Percentiles rank a stretch among this genome's conserved stretches.
Conservation (phyloP, 2,329 filamentous ascomycete species). For the Beauveria asiatica region DNA sequence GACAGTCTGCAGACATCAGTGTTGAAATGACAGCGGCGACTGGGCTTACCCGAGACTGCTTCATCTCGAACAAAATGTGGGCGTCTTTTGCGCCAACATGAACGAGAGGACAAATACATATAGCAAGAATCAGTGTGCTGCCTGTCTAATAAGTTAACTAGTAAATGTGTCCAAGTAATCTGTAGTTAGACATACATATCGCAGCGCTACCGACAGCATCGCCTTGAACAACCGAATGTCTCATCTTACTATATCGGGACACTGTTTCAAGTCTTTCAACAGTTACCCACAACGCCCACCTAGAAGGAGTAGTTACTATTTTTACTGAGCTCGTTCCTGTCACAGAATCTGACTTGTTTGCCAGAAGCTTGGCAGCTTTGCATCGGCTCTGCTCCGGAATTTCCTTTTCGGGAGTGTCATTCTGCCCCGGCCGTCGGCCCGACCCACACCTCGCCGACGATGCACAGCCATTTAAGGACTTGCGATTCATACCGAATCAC, state of each 20-base stretch:
- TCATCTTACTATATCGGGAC: background rate
- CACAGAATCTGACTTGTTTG: background rate
- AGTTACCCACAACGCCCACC: background rate
- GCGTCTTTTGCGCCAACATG: too few relatives aligned
- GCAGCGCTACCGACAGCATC: background rate
- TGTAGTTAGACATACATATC: background rate
- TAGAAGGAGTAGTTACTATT: too few relatives aligned
- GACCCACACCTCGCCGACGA: background rate
- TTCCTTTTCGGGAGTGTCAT: slow-evolving; percentile 1
- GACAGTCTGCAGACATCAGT: background rate
- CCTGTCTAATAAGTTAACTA: too few relatives aligned
- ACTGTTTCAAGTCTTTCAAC: background rate
- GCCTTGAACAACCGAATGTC: background rate
- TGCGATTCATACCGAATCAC: too few relatives aligned
- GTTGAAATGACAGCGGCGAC: too few relatives aligned
- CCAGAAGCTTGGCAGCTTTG: background rate
- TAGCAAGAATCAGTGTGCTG: too few relatives aligned
- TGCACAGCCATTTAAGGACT: background rate
- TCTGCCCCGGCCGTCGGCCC: background rate
- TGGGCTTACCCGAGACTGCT: too few relatives aligned
- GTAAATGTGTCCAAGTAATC: too few relatives aligned
- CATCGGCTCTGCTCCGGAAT: background rate
- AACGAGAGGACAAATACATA: too few relatives aligned
- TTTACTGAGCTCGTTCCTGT: background rate
- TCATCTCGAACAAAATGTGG: too few relatives aligned